phyloP scores from a whole-genome alignment of 2,329 filamentous ascomycete species.

The Mycosphaerella sp. region DNA sequence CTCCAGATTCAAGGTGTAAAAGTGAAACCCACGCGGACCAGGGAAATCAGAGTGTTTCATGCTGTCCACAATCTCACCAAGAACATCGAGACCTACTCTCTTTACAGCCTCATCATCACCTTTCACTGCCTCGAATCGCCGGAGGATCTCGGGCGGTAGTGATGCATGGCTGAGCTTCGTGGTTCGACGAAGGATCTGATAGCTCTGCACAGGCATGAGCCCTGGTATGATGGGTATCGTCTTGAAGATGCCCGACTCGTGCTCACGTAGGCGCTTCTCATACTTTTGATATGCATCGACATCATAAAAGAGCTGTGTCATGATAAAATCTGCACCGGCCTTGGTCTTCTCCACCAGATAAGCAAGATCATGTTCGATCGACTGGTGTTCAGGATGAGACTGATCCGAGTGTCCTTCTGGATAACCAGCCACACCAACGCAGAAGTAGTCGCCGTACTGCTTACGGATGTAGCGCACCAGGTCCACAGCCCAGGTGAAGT shows the following conservation, averaged over 20 bases:
- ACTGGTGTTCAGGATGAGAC: constrained; percentile 73
- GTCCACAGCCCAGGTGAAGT: constrained; percentile 85
- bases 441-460: constrained; percentile 89
- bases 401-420: constrained; percentile 94
- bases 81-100: constrained; percentile 69
- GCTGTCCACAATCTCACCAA: constrained; percentile 75
- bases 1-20: constrained; percentile 94
- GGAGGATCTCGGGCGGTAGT: constrained; percentile 65
- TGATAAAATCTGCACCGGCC: constrained; percentile 93
- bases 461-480: constrained; percentile 82
- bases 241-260: constrained; percentile 80
- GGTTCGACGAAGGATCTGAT: constrained; percentile 88
- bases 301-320: constrained; percentile 98
- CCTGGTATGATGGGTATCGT: constrained; percentile 86
- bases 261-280: constrained; percentile 67
- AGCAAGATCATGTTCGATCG: constrained; percentile 63
- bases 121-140: constrained; percentile 65
- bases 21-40: constrained; percentile 78
- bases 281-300: constrained; percentile 74
- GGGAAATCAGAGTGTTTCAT: constrained; percentile 57
- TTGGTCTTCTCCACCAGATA: constrained; percentile 84
- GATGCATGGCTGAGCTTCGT: constrained; percentile 90
- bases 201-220: constrained; percentile 96
- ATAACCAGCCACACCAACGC: constrained; percentile 88
- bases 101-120: constrained; percentile 78